phyloP scores from a whole-genome alignment of 2,329 filamentous ascomycete genomes.

The Arthrobotrys sinensis region DNA sequence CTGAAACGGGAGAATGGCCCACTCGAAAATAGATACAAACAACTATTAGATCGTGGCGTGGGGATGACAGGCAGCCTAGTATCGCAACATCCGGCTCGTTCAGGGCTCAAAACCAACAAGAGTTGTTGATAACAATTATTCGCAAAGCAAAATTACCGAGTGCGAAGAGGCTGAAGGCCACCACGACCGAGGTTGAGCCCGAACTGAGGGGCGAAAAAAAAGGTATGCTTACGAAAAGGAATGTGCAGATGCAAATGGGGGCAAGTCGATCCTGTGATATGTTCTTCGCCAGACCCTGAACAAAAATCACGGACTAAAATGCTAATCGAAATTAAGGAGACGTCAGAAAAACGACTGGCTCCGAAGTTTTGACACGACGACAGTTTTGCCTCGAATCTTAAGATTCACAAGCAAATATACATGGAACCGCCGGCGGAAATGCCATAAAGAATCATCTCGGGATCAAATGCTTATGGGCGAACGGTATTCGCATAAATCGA shows the following conservation, averaged over 20 bases:
- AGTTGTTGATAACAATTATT: conserved; percentile 20
- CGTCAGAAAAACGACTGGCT: conserved; percentile 18
- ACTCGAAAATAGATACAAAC: conserved; percentile 36
- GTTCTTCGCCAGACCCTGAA: conserved; percentile 26
- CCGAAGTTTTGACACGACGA: conserved; percentile 18
- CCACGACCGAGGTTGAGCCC: conserved; percentile 25
- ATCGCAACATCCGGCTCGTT: conserved; percentile 33
- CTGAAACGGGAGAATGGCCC: conserved; percentile 55
- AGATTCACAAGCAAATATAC: conserved; percentile 38
- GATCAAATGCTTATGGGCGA: conserved; percentile 1
- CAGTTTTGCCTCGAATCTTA: conserved; percentile 2
- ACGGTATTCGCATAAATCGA: conserved; percentile 1
- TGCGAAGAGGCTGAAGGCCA: not conserved
- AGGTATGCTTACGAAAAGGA: conserved; percentile 23
- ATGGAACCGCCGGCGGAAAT: conserved; percentile 14
- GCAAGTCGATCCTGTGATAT: conserved; percentile 43
- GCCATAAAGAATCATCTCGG: conserved; percentile 2
- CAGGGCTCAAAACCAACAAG: conserved; percentile 13
- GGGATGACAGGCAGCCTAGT: conserved; percentile 49
- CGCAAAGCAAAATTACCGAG: conserved; percentile 3
- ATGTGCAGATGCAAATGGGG: conserved; percentile 16
- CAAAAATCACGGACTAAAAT: conserved; percentile 25
- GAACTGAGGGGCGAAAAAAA: not conserved
- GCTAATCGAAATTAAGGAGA: conserved; percentile 54
- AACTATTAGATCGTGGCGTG: conserved; percentile 36